Conservation (phyloP, 2,329 filamentous ascomycete genomes). For the Sarocladium brachiariae region DNA sequence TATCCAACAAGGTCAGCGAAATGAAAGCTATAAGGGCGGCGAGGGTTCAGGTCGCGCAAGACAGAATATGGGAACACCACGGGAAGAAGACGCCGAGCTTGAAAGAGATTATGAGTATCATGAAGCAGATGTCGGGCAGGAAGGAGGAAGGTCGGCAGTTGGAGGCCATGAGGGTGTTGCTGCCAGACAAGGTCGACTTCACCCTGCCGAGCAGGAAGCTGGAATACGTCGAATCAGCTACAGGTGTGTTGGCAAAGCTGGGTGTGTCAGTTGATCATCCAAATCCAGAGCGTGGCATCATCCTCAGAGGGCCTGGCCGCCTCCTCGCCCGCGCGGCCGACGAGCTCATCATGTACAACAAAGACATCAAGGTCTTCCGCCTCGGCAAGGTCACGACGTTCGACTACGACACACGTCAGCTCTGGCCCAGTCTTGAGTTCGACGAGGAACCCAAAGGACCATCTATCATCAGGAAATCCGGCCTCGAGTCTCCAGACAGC, state of each 20-base stretch:
- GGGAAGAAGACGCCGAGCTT: slow-evolving; percentile 18
- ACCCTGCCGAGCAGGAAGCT: slow-evolving; percentile 26
- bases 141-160: slow-evolving; percentile 23
- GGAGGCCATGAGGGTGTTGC: slow-evolving; percentile 29
- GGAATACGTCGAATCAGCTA: slow-evolving; percentile 27
- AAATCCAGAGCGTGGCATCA: slow-evolving; percentile 15
- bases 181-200: slow-evolving; percentile 28
- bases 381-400: slow-evolving; percentile 28
- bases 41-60: slow-evolving; percentile 29
- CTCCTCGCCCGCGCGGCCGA: slow-evolving; percentile 27
- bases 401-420: slow-evolving; percentile 27
- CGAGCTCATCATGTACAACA: slow-evolving; percentile 24
- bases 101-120: slow-evolving; percentile 24
- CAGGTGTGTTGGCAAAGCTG: slow-evolving; percentile 25
- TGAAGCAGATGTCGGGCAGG: slow-evolving; percentile 24
- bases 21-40: slow-evolving; percentile 18
- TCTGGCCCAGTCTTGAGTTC: slow-evolving; percentile 28
- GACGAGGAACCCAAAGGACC: not conserved
- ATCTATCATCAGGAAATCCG: not conserved
- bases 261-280: slow-evolving; percentile 25
- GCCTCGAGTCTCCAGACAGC: slow-evolving; percentile 12
- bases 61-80: slow-evolving; percentile 25
- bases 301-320: slow-evolving; percentile 25
- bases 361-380: slow-evolving; percentile 26
- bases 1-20: slow-evolving; percentile 16